Evolutionary conservation across 257 asterid genomes (phyloP), one percentile per base, ranked within the genome.

Genomic region (Nicotiana knightiana): DNA sequence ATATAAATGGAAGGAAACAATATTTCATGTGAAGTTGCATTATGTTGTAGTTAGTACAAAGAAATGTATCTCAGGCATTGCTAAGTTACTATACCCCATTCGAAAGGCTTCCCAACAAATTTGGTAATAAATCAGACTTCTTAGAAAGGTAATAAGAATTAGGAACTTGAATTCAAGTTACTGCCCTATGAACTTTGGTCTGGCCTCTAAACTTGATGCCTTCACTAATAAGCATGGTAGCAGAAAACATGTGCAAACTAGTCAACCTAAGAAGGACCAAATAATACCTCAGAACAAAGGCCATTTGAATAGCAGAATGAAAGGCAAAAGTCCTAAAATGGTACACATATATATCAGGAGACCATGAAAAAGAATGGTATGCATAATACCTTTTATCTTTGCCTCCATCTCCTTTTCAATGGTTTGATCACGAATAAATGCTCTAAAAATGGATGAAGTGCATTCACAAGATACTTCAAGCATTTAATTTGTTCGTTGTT

Each of bases 341-440:
- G 15, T 71, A 46, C 0, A 0, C 59, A 48, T 26, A 46, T 71
- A 73, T 73, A 0, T 43, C 62, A 26, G 62, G 79, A 51, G 62
- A 73, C 0, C 12, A 51, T 51, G 62, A 51, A 73, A 48, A 28
- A 10, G 83, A 65, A 54, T 1, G 6, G 2, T 81, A 48, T 2
- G 7, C 48, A 81, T 62, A 26, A 80, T 90, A 91, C 96, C 96
- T 71, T 65, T 86, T 82, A 83, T 88, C 16, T 81, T 86, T 48
- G 93, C 92, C 83, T 92, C 96, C 12, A 53, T 73, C 32, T 87
- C 90, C 73, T 80, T 90, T 84, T 90, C 94, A 82, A 46, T 54
- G 55, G 59, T 80, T 80, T 90, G 94, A 9, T 87, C 89, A 26
- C n/a, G 65, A 75, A 86, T 61, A 70, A 92, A 85, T 65, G 88